These are phyloP conservation scores for Sugiyamaella chiloensis DNA, from an alignment of 805 yeast species.

Conservation along the genomic window DNA sequence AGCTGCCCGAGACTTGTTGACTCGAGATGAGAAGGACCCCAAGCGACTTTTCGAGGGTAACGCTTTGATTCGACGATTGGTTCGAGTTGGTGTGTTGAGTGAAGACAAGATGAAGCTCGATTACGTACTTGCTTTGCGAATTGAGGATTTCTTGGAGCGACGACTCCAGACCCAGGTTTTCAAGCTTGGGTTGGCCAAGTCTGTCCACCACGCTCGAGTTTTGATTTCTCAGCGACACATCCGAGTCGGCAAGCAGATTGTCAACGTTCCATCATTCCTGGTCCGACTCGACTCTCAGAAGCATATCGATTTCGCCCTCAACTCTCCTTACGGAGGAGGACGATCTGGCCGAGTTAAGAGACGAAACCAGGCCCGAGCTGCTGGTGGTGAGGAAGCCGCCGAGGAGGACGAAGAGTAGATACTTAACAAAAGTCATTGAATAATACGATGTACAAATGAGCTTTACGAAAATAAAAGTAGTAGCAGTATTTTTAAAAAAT, in stretches of 20 bases:
- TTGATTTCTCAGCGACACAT: constrained; percentile 98
- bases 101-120: constrained; percentile 99
- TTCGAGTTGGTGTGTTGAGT: constrained; percentile 96
- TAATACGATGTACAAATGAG: neutral
- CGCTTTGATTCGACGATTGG: constrained; percentile 99
- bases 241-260: constrained; percentile 99
- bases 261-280: constrained; percentile 98
- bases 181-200: constrained; percentile 99
- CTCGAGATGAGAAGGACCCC: constrained; percentile 99
- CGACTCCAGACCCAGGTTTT: constrained; percentile 99
- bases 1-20: constrained; percentile 99
- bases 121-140: constrained; percentile 97
- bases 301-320: constrained; percentile 99
- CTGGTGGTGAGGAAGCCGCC: constrained; percentile 67
- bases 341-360: constrained; percentile 99
- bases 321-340: constrained; percentile 99
- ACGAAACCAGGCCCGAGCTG: constrained; percentile 69
- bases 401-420: constrained; percentile 56
- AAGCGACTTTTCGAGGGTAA: constrained; percentile 99
- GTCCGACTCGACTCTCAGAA: constrained; percentile 99
- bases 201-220: constrained; percentile 99
- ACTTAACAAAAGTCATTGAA: no score
- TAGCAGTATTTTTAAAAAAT: no score
- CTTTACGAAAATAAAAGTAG: no score
- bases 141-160: constrained; percentile 99